These are phyloP conservation scores for Guillardia theta DNA, from an alignment of 78 protist species.

Conservation along the genomic window DNA sequence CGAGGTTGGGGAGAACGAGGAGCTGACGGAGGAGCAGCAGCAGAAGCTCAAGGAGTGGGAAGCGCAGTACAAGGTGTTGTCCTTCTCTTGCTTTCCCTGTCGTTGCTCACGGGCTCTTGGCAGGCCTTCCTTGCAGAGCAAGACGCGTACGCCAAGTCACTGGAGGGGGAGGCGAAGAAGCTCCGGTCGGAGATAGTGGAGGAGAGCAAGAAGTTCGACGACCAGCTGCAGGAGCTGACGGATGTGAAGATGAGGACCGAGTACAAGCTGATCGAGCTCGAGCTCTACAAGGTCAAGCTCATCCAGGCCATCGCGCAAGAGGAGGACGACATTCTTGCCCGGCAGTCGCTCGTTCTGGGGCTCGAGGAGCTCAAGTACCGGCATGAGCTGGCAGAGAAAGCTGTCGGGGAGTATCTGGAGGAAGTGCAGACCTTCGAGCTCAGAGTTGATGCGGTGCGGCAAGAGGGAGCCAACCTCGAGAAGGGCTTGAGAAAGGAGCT, in stretches of 20 bases:
- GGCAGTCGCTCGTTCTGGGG: not conserved
- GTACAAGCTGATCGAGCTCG: not conserved
- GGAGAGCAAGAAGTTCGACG: constrained; percentile 17
- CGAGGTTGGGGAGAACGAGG: constrained; percentile 32
- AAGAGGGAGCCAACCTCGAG: not conserved
- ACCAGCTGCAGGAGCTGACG: not conserved
- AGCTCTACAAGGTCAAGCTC: not conserved
- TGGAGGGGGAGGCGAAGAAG: constrained; percentile 51
- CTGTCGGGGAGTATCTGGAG: not conserved
- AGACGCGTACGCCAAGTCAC: not conserved
- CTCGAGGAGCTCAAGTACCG: not conserved
- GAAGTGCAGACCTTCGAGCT: no score
- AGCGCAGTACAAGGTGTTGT: not conserved
- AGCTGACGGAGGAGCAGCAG: not conserved
- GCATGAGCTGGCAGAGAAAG: not conserved
- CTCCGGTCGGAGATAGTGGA: constrained; percentile 18
- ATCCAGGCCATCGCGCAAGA: not conserved
- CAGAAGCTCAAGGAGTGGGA: constrained; percentile 38
- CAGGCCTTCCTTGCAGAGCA: not conserved
- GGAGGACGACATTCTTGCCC: constrained; percentile 17
- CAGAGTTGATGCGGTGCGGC: not conserved
- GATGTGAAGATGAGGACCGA: not conserved
- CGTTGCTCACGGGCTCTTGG: not conserved
- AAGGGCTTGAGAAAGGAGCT: not conserved
- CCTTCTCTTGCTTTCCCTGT: not conserved